Conservation (phyloP, 2,329 filamentous ascomycete species). For the Scolecobasidium constrictum region DNA sequence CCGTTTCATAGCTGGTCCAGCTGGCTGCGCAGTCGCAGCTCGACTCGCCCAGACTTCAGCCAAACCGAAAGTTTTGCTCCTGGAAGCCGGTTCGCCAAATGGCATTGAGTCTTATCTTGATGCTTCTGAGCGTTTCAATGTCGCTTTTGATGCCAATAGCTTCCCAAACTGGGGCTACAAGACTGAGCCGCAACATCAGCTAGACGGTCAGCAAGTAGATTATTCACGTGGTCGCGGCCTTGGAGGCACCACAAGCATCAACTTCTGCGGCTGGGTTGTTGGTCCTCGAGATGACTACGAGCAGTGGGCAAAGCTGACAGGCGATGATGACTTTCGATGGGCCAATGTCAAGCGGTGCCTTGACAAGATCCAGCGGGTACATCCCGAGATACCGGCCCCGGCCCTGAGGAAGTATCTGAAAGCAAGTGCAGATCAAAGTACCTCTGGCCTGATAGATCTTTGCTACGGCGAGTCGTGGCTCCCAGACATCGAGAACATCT, state of each 20-base stretch:
- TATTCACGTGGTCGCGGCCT: conserved; percentile 23
- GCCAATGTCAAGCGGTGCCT: conserved; percentile 32
- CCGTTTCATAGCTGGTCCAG: neutral
- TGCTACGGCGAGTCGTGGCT: conserved; percentile 40
- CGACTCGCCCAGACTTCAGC: conserved; percentile 2
- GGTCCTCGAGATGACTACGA: conserved; percentile 52
- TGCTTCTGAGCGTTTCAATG: conserved; percentile 43
- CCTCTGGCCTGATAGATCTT: conserved; percentile 35
- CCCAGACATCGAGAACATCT: conserved; percentile 38
- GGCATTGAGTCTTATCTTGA: conserved; percentile 16
- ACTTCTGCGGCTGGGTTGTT: conserved; percentile 35
- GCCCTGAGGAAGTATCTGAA: conserved; percentile 21
- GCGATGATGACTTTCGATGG: conserved; percentile 47
- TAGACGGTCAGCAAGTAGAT: conserved; percentile 25
- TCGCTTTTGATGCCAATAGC: conserved; percentile 31
- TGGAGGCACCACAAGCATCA: neutral
- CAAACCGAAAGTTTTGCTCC: neutral
- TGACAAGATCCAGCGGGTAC: conserved; percentile 1
- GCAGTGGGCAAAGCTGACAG: conserved; percentile 45
- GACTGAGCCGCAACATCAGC: conserved; percentile 26
- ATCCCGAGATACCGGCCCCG: conserved; percentile 44
- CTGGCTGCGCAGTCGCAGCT: conserved; percentile 4
- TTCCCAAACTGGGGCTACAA: conserved; percentile 41
- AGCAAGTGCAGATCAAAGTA: conserved; percentile 38
- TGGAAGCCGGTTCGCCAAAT: conserved; percentile 3